Base-by-base conservation (phyloP, 2,329 filamentous ascomycete genomes). In the Lasiodiplodia sp. region DNA sequence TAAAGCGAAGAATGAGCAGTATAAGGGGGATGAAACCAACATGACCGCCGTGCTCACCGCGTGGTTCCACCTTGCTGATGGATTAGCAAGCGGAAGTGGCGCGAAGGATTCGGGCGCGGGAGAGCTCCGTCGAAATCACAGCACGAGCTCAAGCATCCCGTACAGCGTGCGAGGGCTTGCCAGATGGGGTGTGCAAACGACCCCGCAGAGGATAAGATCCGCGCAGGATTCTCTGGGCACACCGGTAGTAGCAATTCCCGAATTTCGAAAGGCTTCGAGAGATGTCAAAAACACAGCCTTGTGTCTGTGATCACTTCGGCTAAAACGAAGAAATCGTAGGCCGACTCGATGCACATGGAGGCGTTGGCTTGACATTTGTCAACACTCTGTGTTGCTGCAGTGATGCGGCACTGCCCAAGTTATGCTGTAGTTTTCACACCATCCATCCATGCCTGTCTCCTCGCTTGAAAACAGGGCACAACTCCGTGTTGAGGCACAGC, bases 21-120 rank as follows among this genome's bases (percentile, higher is more conserved):
- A 47, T 47, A 47, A 47, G 44, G 44, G 31, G 21, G 44, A 47
- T 47, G 44, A 47, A 47, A 21, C 44, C 44, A 47, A 47, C 44
- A 47, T 4, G 7, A 47, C 10, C 8, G 44, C 23, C 18, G 21
- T 6, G 25, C n/a, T 58, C n/a, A 58, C 56, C 21, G 56, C 56
- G 31, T 14, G 21, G n/a, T 47, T 28, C 38, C 23, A 12, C n/a
- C 21, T 18, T 10, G 25, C 38, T 28, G 57, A 58, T 8, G n/a
- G 56, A 44, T 58, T 18, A 21, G 23, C 57, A 60, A 40, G 38
- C 57, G 47, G 57, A 23, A 60, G 16, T 44, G 57, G 14, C 57
- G 37, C 57, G 38, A 60, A 60, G 57, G 57, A 60, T 60, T 57
- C 31, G 34, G 40, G 5, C 18, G n/a, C 56, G 5, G 56, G 56